Base-by-base conservation (phyloP, 768 basidiomycete species). In the Calocybe gangraenosa region DNA sequence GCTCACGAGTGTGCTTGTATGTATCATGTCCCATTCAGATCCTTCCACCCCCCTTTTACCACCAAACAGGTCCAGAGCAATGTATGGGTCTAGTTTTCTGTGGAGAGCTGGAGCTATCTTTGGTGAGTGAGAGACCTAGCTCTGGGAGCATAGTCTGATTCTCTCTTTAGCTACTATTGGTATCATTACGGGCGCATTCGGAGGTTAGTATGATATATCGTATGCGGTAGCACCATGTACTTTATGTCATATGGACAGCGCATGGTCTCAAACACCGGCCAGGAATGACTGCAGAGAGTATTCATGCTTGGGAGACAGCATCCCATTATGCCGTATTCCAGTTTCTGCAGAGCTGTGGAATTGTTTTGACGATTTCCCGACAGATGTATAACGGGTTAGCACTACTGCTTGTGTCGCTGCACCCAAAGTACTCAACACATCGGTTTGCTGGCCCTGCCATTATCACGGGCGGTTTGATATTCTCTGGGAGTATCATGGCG, bases 371-470 rank as follows among this genome's bases (percentile, higher is more conserved):
- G 5, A 28, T 28, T 35, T n/a, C 36, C 34, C 15, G 6, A 21
- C 57, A 88, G 85, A 67, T 86, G 32, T 76, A 73, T 57, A 87
- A 88, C 46, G 87, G 87, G 11, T 70, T 89, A 9, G 82, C 73
- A 0, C 64, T 87, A 44, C 61, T 87, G 54, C 60, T 78, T 8
- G 56, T 86, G 9, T 85, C 85, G 1, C 56, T 79, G 58, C 82
- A 87, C 61, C 79, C 72, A 1, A 72, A 73, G 23, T 84, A 86
- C 56, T 62, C 78, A 0, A 46, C 53, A 0, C 82, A 86, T 55
- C 65, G 69, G 8, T 86, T 87, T 55, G 78, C 85, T 19, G 84
- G 82, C 3, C 82, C 79, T 2, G 82, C 84, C 2, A 81, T 88
- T 43, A 66, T 75, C 5, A 62, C 63, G 1, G 85, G 86, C 2